Evolutionary conservation across 2,329 filamentous ascomycete species (phyloP), one percentile per base, ranked within the genome.

Genomic region (Onygenales sp.): DNA sequence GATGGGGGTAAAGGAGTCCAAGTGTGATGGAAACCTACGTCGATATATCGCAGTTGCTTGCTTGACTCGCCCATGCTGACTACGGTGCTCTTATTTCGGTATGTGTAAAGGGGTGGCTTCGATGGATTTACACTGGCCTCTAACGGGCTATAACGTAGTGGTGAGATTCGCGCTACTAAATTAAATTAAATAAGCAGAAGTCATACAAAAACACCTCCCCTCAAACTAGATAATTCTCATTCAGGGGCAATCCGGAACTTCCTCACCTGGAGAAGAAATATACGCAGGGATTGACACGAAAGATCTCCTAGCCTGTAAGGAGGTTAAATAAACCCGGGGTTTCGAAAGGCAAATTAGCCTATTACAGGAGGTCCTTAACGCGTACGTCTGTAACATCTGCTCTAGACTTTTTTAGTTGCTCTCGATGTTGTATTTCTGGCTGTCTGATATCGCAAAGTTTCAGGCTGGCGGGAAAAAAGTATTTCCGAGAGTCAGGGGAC

Each of bases 41-140:
- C 74, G 45, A 73, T 72, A 64, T 76, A 76, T 69, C 66, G 69
- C 44, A 74, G 62, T n/a, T 62, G 61, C 51, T 61, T 62, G 37
- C 52, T 59, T 10, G 65, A 59, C 21, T 71, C 65, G 14, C 58
- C 60, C 71, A 74, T 73, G 32, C 57, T 67, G 54, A 10, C 21
- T 36, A 17, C n/a, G 17, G 50, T 52, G 9, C 33, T 36, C 11
- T 43, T 31, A 10, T 13, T 21, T 44, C 42, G 33, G 8, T 51
- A 40, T 34, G 36, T 58, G 9, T 17, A 51, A 42, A 17, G n/a
- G 34, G 17, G 8, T 21, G 51, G 37, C 14, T 56, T 57, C 42
- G 56, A 60, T 37, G 47, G 33, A 13, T 51, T 43, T 40, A 49
- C 14, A 40, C 34, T 10, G 10, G 13, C 27, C 33, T 13, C 17